phyloP scores from a whole-genome alignment of 495 filamentous ascomycete genomes.

The Tuber umbilicatum region DNA sequence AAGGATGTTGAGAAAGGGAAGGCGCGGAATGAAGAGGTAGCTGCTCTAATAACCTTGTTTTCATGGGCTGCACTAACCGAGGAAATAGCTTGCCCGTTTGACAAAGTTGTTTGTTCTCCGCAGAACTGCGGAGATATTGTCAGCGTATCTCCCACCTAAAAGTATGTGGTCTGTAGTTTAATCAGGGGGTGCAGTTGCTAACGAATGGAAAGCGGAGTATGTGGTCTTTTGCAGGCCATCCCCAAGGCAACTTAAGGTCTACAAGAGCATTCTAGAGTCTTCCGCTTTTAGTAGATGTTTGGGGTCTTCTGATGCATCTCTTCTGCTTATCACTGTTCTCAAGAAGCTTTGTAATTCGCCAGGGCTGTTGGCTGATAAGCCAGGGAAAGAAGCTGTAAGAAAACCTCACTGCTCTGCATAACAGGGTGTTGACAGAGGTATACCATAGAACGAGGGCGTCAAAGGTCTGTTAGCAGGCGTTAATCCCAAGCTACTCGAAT shows the following conservation, averaged over 20 bases:
- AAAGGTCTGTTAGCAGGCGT: slow-evolving; percentile 54
- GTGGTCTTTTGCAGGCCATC: slow-evolving; percentile 48
- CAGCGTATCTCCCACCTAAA: slow-evolving; percentile 68
- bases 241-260: slow-evolving; percentile 59
- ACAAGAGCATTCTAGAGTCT: slow-evolving; percentile 63
- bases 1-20: slow-evolving; percentile 71
- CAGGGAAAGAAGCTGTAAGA: slow-evolving; percentile 29
- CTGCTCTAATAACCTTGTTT: not conserved
- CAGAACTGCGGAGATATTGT: slow-evolving; percentile 65
- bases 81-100: slow-evolving; percentile 50
- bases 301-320: slow-evolving; percentile 60
- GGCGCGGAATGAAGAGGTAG: slow-evolving; percentile 55
- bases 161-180: slow-evolving; percentile 27
- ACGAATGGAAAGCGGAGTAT: not conserved
- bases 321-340: slow-evolving; percentile 69
- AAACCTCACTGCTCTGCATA: not conserved
- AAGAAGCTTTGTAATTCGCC: slow-evolving; percentile 83
- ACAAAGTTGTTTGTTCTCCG: slow-evolving; percentile 71
- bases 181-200: slow-evolving; percentile 1
- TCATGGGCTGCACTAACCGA: not conserved
- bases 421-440: not conserved
- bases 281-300: slow-evolving; percentile 60
- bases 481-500: slow-evolving; percentile 53
- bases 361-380: slow-evolving; percentile 50
- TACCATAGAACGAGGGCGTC: slow-evolving; percentile 44